These are phyloP conservation scores for Gastrolobium bilobum DNA, from an alignment of 306 rosid species.

Conservation along the genomic window DNA sequence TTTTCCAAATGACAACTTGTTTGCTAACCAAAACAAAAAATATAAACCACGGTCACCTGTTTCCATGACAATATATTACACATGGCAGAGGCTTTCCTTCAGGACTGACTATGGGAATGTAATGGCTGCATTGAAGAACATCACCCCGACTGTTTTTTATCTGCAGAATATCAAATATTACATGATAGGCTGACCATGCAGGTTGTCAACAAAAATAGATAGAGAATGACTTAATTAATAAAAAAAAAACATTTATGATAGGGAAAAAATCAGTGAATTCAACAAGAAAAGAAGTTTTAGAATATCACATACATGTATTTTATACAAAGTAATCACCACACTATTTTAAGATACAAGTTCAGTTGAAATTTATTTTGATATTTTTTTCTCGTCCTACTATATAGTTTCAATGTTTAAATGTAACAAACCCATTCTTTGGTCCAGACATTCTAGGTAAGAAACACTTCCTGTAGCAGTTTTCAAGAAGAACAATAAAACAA, in stretches of 20 bases:
- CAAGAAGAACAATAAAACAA: slow-evolving; percentile 28
- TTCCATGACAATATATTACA: slow-evolving; percentile 98
- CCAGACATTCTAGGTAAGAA: slow-evolving; percentile 34
- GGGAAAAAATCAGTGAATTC: background rate
- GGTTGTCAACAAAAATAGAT: slow-evolving; percentile 33
- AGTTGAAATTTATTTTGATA: slow-evolving; percentile 7
- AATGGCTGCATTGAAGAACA: slow-evolving; percentile 92
- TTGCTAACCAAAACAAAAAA: slow-evolving; percentile 4
- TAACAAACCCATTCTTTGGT: slow-evolving; percentile 9
- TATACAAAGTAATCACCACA: background rate
- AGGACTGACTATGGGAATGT: slow-evolving; percentile 87
- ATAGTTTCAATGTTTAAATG: slow-evolving; percentile 28
- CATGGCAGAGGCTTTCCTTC: slow-evolving; percentile 98
- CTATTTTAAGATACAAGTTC: slow-evolving; percentile 30
- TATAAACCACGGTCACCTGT: slow-evolving; percentile 72
- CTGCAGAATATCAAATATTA: slow-evolving; percentile 64
- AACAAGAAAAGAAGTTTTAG: slow-evolving; percentile 20
- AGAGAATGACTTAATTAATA: slow-evolving; percentile 6
- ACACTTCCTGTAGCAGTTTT: slow-evolving; percentile 20
- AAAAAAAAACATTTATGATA: slow-evolving; percentile 10
- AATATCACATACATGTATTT: slow-evolving; percentile 2
- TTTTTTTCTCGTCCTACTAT: background rate
- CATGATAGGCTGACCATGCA: slow-evolving; percentile 41
- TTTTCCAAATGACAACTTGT: slow-evolving; percentile 29
- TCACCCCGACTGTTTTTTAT: slow-evolving; percentile 86